Evolutionary conservation across 768 basidiomycete genomes (phyloP).

Genomic region (Tulasnella sp.): DNA sequence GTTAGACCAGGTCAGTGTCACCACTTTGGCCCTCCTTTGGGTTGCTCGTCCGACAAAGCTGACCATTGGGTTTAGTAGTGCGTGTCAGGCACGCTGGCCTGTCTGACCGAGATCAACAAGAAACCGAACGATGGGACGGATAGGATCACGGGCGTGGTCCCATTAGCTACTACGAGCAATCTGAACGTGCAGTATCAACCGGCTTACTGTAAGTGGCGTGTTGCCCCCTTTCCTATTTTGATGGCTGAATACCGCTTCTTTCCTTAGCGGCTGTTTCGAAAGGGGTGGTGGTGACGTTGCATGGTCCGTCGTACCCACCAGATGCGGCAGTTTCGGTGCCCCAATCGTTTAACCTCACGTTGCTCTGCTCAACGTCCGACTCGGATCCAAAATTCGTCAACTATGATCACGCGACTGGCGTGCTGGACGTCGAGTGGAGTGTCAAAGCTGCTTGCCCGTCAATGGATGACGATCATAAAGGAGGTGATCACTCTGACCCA

Average conservation of each 20-base stretch:
- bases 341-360: constrained; percentile 49
- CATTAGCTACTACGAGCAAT: constrained; percentile 40
- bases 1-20: constrained; percentile 59
- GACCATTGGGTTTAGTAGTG: constrained; percentile 38
- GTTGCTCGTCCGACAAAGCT: background rate
- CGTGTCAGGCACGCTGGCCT: constrained; percentile 52
- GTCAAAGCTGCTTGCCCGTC: constrained; percentile 44
- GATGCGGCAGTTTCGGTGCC: constrained; percentile 33
- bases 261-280: constrained; percentile 34
- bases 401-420: constrained; percentile 45
- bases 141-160: constrained; percentile 60
- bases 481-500: constrained; percentile 1
- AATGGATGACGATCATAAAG: constrained; percentile 21
- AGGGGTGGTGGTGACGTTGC: constrained; percentile 43
- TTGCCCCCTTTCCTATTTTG: no score
- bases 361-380: constrained; percentile 38
- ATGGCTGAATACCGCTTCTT: background rate
- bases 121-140: constrained; percentile 40
- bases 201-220: no score
- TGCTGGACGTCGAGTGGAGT: constrained; percentile 48
- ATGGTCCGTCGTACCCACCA: constrained; percentile 50
- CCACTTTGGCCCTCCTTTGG: background rate
- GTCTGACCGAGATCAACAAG: constrained; percentile 53
- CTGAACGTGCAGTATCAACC: constrained; percentile 25
- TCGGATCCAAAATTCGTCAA: constrained; percentile 37